Percentiles rank a stretch among this genome's conserved stretches.
Conservation (phyloP, 441 rosid genomes). For the Populus tomentosa region DNA sequence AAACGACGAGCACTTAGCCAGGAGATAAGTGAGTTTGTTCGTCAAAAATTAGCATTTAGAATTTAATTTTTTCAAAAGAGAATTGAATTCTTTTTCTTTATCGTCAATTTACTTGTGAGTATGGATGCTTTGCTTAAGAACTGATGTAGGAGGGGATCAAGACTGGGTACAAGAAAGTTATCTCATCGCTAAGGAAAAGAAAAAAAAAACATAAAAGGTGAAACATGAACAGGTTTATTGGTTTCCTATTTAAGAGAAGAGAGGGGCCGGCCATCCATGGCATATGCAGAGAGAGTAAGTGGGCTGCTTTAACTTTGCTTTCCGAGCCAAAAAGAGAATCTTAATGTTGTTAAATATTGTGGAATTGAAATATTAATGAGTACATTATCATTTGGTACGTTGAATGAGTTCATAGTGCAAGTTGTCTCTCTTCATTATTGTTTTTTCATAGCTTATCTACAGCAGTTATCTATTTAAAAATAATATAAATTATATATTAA, state of each 20-base stretch:
- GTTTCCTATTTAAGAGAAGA: conserved; percentile 12
- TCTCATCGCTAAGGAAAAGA: not conserved
- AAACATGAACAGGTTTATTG: not conserved
- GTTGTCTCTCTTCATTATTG: conserved; percentile 8
- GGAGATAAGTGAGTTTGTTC: not conserved
- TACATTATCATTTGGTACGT: conserved; percentile 5
- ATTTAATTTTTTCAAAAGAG: not conserved
- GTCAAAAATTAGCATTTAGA: not conserved
- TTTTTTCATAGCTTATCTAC: not conserved
- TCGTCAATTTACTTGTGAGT: too few species aligned
- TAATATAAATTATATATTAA: too few species aligned
- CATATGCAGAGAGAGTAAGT: conserved; percentile 11
- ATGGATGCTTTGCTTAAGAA: not conserved
- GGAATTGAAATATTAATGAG: conserved; percentile 12
- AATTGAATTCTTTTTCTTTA: too few species aligned
- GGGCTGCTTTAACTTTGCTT: conserved; percentile 36
- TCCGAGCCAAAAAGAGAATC: conserved; percentile 30
- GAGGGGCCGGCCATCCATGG: conserved; percentile 1
- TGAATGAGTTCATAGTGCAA: conserved; percentile 11
- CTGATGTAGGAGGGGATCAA: not conserved
- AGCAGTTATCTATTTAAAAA: too few species aligned
- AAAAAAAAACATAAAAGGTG: not conserved
- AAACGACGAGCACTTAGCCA: not conserved
- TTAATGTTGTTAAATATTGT: conserved; percentile 19
- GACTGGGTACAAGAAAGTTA: not conserved